phyloP scores from a whole-genome alignment of 2,329 filamentous ascomycete genomes.

The Colletotrichum sp. region DNA sequence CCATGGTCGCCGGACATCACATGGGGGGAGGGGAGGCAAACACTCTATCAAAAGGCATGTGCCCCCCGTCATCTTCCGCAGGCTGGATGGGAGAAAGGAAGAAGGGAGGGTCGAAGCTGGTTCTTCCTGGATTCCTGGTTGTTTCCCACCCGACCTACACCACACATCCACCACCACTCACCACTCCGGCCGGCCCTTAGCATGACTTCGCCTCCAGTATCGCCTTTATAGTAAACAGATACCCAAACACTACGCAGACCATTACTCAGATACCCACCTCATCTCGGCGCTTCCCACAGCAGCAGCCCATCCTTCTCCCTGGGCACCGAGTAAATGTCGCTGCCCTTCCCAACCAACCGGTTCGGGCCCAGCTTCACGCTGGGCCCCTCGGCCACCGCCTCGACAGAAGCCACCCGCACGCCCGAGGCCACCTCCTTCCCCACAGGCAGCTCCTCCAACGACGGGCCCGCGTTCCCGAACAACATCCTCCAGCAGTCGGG shows the following conservation, averaged over 20 bases:
- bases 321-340: background rate
- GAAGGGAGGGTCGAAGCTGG: background rate
- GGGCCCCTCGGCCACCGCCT: background rate
- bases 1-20: conserved; percentile 18
- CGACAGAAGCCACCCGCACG: background rate
- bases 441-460: background rate
- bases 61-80: conserved; percentile 4
- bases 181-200: background rate
- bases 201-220: background rate
- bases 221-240: background rate
- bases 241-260: background rate
- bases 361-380: conserved; percentile 16
- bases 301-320: background rate
- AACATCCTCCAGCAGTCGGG: conserved; percentile 19
- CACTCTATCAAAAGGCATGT: conserved; percentile 18
- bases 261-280: background rate
- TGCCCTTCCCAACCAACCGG: conserved; percentile 12
- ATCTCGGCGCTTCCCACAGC: background rate
- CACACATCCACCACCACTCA: background rate
- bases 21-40: background rate
- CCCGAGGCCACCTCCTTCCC: background rate
- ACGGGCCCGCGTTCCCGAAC: conserved; percentile 2
- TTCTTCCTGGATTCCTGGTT: background rate
- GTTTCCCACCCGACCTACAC: background rate
- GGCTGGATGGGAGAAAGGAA: background rate